These are phyloP conservation scores for Lactifluus subvellereus DNA, from an alignment of 768 basidiomycete genomes.

Conservation along the genomic window DNA sequence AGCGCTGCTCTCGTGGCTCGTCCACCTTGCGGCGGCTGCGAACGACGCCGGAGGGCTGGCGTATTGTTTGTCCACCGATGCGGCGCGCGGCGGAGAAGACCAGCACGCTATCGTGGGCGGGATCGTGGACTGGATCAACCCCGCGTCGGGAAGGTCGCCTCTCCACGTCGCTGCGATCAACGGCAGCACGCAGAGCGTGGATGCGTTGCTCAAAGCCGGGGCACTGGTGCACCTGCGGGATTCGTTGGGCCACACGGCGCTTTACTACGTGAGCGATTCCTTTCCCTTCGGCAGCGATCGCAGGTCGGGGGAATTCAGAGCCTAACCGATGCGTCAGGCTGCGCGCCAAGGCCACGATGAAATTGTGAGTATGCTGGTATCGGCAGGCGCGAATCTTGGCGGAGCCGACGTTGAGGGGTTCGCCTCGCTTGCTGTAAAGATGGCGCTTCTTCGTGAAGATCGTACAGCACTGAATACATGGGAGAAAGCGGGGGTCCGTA, in stretches of 20 bases:
- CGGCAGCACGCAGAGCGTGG: conserved; percentile 42
- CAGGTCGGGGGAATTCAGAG: not conserved
- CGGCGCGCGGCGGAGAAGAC: conserved; percentile 23
- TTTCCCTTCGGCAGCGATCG: not conserved
- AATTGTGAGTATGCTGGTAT: conserved; percentile 58
- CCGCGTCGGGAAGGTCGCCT: conserved; percentile 66
- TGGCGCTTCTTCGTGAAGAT: conserved; percentile 39
- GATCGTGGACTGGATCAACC: conserved; percentile 66
- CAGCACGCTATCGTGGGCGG: conserved; percentile 51
- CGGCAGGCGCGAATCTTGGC: conserved; percentile 69
- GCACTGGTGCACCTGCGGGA: conserved; percentile 82
- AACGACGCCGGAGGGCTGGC: conserved; percentile 59
- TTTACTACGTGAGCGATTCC: conserved; percentile 62
- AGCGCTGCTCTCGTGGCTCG: conserved; percentile 67
- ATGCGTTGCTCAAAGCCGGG: conserved; percentile 58
- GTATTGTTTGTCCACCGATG: conserved; percentile 45
- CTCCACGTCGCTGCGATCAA: conserved; percentile 75
- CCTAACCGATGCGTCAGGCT: conserved; percentile 41
- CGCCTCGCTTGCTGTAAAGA: conserved; percentile 41
- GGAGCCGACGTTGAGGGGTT: conserved; percentile 58
- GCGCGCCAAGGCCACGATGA: conserved; percentile 62
- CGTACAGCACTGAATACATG: conserved; percentile 44
- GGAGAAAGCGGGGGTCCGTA: conserved; percentile 45
- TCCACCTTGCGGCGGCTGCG: conserved; percentile 71
- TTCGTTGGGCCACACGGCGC: conserved; percentile 69